Base-by-base conservation (phyloP, 208 protist species). In the Wallacemonas collosoma region DNA sequence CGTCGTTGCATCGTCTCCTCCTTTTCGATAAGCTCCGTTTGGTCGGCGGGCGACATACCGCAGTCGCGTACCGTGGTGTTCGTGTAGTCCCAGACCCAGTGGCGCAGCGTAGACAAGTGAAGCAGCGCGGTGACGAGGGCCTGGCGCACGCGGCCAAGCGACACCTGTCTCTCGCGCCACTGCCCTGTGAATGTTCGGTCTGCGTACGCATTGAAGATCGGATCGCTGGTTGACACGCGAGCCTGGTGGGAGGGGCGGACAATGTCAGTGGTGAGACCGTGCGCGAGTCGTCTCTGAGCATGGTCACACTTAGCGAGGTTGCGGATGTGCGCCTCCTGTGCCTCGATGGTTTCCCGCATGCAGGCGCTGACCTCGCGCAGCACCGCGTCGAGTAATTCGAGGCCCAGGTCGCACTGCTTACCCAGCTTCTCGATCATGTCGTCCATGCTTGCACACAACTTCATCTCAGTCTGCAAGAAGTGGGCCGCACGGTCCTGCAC, bases 21-120 rank as follows among this genome's bases (percentile, higher is more conserved):
- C 2, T 62, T 47, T 2, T 47, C 11, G 7, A 81, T 62, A 1
- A 87, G 69, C 11, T 26, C 38, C 35, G 69, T 72, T 36, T 64
- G 72, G 56, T 77, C 63, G 39, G 48, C 62, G 48, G 83, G 78
- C 26, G 55, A 48, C 0, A 81, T 48, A 3, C 78, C 73, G 9
- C 65, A 80, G 54, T 81, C 79, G 38, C 82, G 75, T 8, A 80
- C 48, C 38, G 75, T 77, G 14, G 73, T 84, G 68, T 87, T 87
- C 53, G 73, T 66, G 64, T 82, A 67, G 50, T 68, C 75, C 82
- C 82, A 87, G 66, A 75, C 63, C 78, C 73, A 80, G 61, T 75
- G 50, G n/a, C 82, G 82, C 1, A 68, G 36, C 61, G 78, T 72
- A 51, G 79, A 62, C 17, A 77, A 73, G 68, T 70, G 67, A 3